These are phyloP conservation scores for Akanthomyces lecanii DNA, from an alignment of 2,329 filamentous ascomycete genomes.

Conservation along the genomic window DNA sequence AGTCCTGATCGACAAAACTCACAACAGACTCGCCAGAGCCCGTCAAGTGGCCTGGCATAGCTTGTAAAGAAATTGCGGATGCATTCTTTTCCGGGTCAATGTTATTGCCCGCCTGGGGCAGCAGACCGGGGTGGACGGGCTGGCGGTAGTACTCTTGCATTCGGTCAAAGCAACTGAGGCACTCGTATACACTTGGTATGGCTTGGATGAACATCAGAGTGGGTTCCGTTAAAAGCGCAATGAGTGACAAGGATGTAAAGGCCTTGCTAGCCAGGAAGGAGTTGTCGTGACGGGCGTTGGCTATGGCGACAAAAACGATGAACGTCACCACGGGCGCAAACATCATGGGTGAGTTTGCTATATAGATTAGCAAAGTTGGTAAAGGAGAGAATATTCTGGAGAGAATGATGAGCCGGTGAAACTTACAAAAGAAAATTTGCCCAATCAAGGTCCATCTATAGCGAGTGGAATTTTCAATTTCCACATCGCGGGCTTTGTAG, in stretches of 20 bases:
- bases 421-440: slow-evolving; percentile 11
- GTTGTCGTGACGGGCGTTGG: slow-evolving; percentile 16
- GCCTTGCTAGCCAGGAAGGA: slow-evolving; percentile 18
- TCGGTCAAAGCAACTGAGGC: slow-evolving; percentile 24
- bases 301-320: background rate
- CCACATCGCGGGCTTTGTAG: slow-evolving; percentile 20
- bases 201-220: slow-evolving; percentile 16
- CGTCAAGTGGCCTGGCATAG: background rate
- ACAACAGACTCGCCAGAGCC: background rate
- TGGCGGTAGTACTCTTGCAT: slow-evolving; percentile 21
- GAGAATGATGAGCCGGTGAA: background rate
- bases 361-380: background rate
- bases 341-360: slow-evolving; percentile 18
- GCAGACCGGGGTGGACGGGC: background rate
- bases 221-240: slow-evolving; percentile 22
- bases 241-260: slow-evolving; percentile 26
- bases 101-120: background rate
- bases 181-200: background rate
- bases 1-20: background rate
- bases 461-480: slow-evolving; percentile 22
- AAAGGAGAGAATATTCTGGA: background rate
- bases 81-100: background rate
- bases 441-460: slow-evolving; percentile 22
- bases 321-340: slow-evolving; percentile 19
- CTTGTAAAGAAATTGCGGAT: background rate